These are phyloP conservation scores for Fusarium denticulatum DNA, from an alignment of 2,329 filamentous ascomycete species.

Conservation along the genomic window DNA sequence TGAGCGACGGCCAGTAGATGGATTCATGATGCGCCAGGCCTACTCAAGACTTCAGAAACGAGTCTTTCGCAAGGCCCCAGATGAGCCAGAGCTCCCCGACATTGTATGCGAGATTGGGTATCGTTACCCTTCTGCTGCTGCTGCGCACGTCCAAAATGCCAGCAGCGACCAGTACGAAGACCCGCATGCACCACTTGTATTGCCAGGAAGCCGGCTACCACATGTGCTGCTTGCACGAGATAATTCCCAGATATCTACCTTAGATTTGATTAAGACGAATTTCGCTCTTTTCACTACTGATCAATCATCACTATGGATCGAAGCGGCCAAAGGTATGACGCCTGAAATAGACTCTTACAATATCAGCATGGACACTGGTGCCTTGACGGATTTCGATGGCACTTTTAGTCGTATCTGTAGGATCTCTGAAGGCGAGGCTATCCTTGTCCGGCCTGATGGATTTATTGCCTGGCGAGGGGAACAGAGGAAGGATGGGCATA, in stretches of 20 bases:
- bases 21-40: background rate
- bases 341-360: background rate
- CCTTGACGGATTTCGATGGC: background rate
- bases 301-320: background rate
- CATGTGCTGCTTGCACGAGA: background rate
- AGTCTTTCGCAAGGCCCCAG: background rate
- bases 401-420: background rate
- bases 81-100: background rate
- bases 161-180: background rate
- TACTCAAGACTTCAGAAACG: background rate
- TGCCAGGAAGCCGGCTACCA: background rate
- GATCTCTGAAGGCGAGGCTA: background rate
- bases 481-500: background rate
- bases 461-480: background rate
- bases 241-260: background rate
- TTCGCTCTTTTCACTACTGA: background rate
- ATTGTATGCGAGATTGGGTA: background rate
- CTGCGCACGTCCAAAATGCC: background rate
- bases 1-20: background rate
- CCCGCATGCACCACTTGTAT: background rate
- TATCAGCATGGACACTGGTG: accelerated
- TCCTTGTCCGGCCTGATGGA: background rate
- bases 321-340: accelerated
- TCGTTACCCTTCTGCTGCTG: background rate
- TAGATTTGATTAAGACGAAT: background rate